phyloP scores from a whole-genome alignment of 345 rosid genomes.

The Salix brachista region DNA sequence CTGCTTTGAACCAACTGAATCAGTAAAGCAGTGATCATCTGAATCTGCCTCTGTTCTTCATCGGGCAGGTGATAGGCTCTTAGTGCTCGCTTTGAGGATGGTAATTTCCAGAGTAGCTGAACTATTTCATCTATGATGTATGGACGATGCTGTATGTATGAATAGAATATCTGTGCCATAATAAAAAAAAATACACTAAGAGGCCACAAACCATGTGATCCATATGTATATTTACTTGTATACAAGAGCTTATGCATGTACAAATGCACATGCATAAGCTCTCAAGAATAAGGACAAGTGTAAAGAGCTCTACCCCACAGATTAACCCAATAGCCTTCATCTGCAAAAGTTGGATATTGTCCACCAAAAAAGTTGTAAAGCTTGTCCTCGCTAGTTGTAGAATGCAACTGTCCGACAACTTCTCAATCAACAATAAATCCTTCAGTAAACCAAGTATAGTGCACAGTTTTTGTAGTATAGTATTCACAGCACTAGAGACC shows the following conservation, averaged over 20 bases:
- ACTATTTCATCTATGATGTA: constrained; percentile 83
- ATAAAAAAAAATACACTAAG: constrained; percentile 1
- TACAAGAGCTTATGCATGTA: background rate
- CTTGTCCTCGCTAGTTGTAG: constrained; percentile 84
- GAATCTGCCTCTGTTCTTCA: constrained; percentile 98
- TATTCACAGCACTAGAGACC: constrained; percentile 78
- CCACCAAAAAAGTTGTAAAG: constrained; percentile 86
- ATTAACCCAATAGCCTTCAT: constrained; percentile 85
- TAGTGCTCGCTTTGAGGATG: constrained; percentile 68
- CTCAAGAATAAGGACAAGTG: constrained; percentile 2
- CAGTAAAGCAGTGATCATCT: constrained; percentile 90
- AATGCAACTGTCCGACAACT: constrained; percentile 93
- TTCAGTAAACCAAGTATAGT: constrained; percentile 83
- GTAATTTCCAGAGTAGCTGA: constrained; percentile 88
- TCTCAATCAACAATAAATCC: constrained; percentile 86
- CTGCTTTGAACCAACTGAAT: constrained; percentile 93
- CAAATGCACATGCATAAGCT: constrained; percentile 9
- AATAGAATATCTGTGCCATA: constrained; percentile 73
- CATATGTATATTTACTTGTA: background rate
- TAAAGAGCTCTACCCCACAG: constrained; percentile 61
- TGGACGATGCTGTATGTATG: constrained; percentile 75
- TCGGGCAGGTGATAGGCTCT: constrained; percentile 91
- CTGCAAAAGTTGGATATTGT: constrained; percentile 91
- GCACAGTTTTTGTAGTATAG: constrained; percentile 84
- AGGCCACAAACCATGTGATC: background rate